Base-by-base conservation (phyloP, 2,329 filamentous ascomycete species). In the Fusarium pseudocircinatum region DNA sequence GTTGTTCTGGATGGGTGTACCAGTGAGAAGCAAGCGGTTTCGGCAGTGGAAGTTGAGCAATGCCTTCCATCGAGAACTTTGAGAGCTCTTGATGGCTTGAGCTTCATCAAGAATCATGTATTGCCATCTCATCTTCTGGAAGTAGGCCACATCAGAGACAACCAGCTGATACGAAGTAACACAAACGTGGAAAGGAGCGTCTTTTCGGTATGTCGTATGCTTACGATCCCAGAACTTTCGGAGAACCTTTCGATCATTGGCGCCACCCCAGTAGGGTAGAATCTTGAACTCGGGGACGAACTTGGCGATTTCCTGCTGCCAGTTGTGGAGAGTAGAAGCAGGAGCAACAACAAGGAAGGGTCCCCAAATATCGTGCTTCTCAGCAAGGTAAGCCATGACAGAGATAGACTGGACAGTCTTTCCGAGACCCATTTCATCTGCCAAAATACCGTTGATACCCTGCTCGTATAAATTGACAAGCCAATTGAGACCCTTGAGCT, bases 51-150 rank as follows among this genome's bases (percentile, higher is more conserved):
- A 98, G 57, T 93, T 93, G 52, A 99, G 87, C 73, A 99, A 84
- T 75, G 93, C 95, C 88, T 98, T 99, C 96, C 96, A 99, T 79
- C 96, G 91, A 22, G 95, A 97, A 85, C 95, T 98, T 78, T 94
- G 91, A 2, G 96, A 98, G 70, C 95, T 98, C 87, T 99, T 99
- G 90, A 99, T 98, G 75, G 96, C 96, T 81, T 99, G 96, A 4
- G 96, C 96, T 83, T 99, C 96, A 78, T 99, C 96, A 44, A 99
- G 89, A 82, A 99, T 98, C 96, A 99, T 99, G 86, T 99, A 98
- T 84, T 98, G 96, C 96, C 96, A 99, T 78, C 93, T 93, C 88
- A 99, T 96, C 87, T 98, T 98, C 84, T 98, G 96, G 85, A 99
- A 98, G 83, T 99, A 99, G 68, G 95, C 92, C 4, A 97, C 94